phyloP scores from a whole-genome alignment of 306 rosid genomes.

The Cucumis hystrix region DNA sequence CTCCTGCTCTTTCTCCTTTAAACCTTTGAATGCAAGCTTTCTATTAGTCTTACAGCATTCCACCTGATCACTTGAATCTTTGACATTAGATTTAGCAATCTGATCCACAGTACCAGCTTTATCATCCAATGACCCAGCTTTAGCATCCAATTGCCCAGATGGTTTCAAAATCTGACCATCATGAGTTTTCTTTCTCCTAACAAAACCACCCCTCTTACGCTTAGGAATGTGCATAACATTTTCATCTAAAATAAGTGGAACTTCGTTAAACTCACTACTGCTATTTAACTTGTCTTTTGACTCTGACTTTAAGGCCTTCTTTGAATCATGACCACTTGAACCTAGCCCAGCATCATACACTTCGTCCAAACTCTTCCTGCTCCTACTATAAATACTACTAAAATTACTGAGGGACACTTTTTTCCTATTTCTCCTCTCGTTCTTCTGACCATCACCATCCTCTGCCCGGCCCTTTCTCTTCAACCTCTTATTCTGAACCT shows the following conservation, averaged over 20 bases:
- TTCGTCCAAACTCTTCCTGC: constrained; percentile 32
- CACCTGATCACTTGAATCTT: constrained; percentile 20
- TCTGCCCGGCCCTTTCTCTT: constrained; percentile 37
- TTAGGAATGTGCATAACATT: constrained; percentile 52
- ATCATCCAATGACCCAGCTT: constrained; percentile 23
- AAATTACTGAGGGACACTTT: constrained; percentile 66
- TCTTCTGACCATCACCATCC: constrained; percentile 32
- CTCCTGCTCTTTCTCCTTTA: constrained; percentile 32
- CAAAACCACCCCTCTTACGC: constrained; percentile 60
- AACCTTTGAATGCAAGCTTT: constrained; percentile 22
- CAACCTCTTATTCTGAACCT: constrained; percentile 22
- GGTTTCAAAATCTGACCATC: constrained; percentile 21
- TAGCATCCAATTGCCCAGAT: constrained; percentile 24
- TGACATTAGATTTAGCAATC: constrained; percentile 26
- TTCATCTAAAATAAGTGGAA: constrained; percentile 33
- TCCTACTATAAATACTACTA: constrained; percentile 46
- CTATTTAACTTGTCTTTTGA: constrained; percentile 28
- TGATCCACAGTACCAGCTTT: constrained; percentile 29
- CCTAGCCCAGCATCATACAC: constrained; percentile 22
- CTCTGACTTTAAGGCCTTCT: constrained; percentile 27
- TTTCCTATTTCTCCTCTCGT: constrained; percentile 35
- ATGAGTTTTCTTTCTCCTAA: constrained; percentile 52
- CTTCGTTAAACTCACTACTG: constrained; percentile 25
- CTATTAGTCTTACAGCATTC: constrained; percentile 22
- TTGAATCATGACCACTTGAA: constrained; percentile 29